Conservation (phyloP, 495 filamentous ascomycete species). For the Tuber umbilicatum region DNA sequence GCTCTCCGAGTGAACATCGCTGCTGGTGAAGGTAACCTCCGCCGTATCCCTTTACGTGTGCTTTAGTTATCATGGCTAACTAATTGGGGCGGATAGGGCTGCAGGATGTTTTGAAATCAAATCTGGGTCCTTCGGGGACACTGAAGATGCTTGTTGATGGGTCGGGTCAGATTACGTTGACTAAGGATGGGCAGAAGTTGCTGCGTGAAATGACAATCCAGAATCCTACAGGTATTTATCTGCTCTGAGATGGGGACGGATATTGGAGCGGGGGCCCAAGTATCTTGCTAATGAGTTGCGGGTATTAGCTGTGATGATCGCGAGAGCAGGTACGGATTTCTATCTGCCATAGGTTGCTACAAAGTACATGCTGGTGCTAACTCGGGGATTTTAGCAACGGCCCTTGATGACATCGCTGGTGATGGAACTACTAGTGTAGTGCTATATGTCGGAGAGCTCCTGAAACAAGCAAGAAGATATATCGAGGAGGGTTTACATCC, state of each 20-base stretch:
- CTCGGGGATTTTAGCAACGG: conserved; percentile 57
- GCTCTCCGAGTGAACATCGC: conserved; percentile 93
- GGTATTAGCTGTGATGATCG: conserved; percentile 97
- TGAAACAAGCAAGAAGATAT: conserved; percentile 94
- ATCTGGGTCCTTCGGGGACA: conserved; percentile 86
- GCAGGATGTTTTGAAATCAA: conserved; percentile 93
- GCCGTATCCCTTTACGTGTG: not conserved
- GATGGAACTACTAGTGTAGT: conserved; percentile 98
- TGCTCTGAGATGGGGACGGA: conserved; percentile 47
- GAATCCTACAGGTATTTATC: conserved; percentile 37
- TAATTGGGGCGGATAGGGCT: conserved; percentile 47
- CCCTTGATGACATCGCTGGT: conserved; percentile 96
- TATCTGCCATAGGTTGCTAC: not conserved
- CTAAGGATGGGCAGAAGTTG: conserved; percentile 96
- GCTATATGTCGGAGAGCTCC: conserved; percentile 84
- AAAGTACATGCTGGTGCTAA: not conserved
- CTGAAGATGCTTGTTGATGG: conserved; percentile 99
- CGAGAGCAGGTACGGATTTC: conserved; percentile 55
- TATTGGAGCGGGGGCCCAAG: not conserved
- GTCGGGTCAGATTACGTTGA: conserved; percentile 95
- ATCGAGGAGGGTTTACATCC: conserved; percentile 93
- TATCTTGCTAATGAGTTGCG: conserved; percentile 4
- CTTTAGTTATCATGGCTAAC: conserved; percentile 5
- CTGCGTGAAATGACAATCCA: conserved; percentile 83
- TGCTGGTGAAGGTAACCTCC: conserved; percentile 66